phyloP scores from a whole-genome alignment of 441 rosid species.

The Dalechampia spathulata region DNA sequence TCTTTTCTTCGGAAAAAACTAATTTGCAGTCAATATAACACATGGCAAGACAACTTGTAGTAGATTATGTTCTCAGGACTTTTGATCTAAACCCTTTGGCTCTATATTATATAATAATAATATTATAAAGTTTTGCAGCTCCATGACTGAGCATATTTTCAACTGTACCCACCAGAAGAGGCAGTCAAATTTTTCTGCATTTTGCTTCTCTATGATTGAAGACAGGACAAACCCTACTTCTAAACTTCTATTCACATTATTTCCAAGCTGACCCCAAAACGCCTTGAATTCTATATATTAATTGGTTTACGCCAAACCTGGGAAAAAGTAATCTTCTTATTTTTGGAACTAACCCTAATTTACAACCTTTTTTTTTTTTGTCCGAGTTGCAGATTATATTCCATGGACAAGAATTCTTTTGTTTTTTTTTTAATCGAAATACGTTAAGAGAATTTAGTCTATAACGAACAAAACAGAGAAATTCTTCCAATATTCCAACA shows the following conservation, averaged over 20 bases:
- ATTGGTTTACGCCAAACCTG: too few relatives aligned
- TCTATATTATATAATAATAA: too few relatives aligned
- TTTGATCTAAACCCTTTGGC: background rate
- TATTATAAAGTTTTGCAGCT: too few relatives aligned
- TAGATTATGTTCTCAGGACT: conserved; percentile 1
- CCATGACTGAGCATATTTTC: conserved; percentile 1
- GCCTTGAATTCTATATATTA: too few relatives aligned
- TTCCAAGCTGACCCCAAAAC: conserved; percentile 3
- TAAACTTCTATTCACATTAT: conserved; percentile 7
- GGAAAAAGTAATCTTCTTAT: too few relatives aligned
- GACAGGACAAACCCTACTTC: background rate
- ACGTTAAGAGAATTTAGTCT: background rate
- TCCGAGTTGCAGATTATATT: too few relatives aligned
- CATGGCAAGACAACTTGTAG: background rate
- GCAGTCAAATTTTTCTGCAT: conserved; percentile 23
- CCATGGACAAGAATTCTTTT: too few relatives aligned
- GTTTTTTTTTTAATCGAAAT: too few relatives aligned
- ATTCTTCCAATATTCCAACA: background rate
- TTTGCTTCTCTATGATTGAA: background rate
- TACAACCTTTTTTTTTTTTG: too few relatives aligned
- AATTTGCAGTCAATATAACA: conserved; percentile 2
- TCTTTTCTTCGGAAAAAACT: background rate
- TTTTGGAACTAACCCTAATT: too few relatives aligned
- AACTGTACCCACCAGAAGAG: conserved; percentile 15
- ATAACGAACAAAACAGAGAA: background rate